A percentile compares a stretch with the other conserved stretches of the same genome.
Evolutionary conservation across 129 eudicot genomes (phyloP).

Genomic region (Centrapalus pauciflorus): DNA sequence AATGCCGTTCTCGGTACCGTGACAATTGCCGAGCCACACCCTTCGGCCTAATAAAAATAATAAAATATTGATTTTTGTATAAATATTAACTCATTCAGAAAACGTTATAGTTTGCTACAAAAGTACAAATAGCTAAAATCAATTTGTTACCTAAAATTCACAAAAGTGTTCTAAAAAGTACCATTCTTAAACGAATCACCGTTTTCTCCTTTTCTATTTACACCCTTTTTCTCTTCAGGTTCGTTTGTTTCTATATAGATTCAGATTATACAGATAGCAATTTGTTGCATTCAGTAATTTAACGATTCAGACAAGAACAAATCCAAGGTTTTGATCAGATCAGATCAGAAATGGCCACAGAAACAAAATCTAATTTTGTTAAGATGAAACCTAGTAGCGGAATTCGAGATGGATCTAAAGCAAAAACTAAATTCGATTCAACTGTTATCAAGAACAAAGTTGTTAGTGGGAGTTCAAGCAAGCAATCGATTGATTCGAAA

Average conservation of each 20-base stretch:
- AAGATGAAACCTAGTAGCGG: slow-evolving; percentile 38
- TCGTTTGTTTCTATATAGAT: background rate
- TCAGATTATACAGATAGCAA: background rate
- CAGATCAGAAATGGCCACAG: slow-evolving; percentile 40
- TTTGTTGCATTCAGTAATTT: background rate
- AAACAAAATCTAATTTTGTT: slow-evolving; percentile 37
- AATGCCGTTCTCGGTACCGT: no score
- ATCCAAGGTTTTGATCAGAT: background rate
- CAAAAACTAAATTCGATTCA: slow-evolving; percentile 40
- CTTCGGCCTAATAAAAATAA: no score
- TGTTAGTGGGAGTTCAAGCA: slow-evolving; percentile 32
- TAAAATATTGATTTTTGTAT: no score
- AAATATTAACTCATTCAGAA: no score
- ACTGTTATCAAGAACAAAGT: slow-evolving; percentile 36
- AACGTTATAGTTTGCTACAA: no score
- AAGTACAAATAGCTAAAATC: no score
- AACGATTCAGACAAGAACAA: background rate
- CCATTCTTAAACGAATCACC: background rate
- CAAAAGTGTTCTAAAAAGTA: background rate
- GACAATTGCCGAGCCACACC: no score
- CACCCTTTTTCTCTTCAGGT: background rate
- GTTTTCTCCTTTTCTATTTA: background rate
- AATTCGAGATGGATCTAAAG: slow-evolving; percentile 41
- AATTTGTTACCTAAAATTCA: background rate
- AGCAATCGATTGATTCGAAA: slow-evolving; percentile 39